Base-by-base conservation (phyloP, 371 early-diverging fungal species). In the Mortierella sp. region DNA sequence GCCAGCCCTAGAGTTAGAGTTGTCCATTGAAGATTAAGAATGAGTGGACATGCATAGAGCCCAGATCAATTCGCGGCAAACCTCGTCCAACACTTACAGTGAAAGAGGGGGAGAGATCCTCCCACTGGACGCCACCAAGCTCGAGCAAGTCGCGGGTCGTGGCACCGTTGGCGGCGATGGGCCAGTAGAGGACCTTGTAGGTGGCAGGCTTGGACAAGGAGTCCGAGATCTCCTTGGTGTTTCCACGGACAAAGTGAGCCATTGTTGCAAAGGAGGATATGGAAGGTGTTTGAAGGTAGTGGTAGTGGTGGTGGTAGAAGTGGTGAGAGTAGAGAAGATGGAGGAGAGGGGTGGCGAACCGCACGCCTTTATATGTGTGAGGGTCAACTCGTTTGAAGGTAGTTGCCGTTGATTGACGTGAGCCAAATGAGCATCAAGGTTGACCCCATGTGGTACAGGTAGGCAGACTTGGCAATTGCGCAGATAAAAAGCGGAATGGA, bases 131-230 rank as follows among this genome's bases (percentile, higher is more conserved):
- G 2, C 49, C 58, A 21, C 50, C 72, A 50, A 49, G 66, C 6
- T 39, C 16, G 41, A 72, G 13, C 16, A 72, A 50, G 2, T 72
- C 72, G 28, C 72, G 51, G 18, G 58, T 54, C 24, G 58, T 58
- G 31, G 58, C 42, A 9, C 49, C 67, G 30, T n/a, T 23, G 2
- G 57, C 54, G 46, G 30, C 23, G 8, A 72, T 48, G 23, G 66
- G 52, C 24, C 57, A 61, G 58, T 66, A 72, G 19, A 43, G 12
- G 45, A 66, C 13, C 50, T 61, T 67, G 59, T 49, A 66, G 7
- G 66, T 61, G 34, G 52, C 58, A 3, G 66, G 66, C 28, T 57
- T 50, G 45, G 52, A 28, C n/a, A 72, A 27, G 7, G 63, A 34
- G 16, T 23, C 39, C 0, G 72, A 27, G 19, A 58, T 31, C 28